Evolutionary conservation across 2,329 filamentous ascomycete genomes (phyloP), one percentile per base, ranked within the genome.

Genomic region (Fusarium sp.): DNA sequence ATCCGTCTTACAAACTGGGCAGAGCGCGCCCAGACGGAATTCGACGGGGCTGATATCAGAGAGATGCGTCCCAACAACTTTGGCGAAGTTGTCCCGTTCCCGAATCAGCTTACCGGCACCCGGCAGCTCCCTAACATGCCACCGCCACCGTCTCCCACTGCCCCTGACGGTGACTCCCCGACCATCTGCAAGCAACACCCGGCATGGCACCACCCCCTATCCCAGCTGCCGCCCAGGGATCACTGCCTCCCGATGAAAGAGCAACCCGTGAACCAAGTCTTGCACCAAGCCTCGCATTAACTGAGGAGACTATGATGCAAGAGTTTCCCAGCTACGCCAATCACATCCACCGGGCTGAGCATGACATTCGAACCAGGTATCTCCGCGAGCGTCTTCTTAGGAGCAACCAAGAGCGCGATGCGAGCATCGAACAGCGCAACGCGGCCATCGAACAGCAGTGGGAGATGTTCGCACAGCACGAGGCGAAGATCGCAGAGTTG

Each of bases 191-290:
- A 37, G 5, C 5, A n/a, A 6, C 34, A n/a, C 34, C 18, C 34
- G 10, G 0, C 0, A n/a, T 37, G 6, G 10, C 18, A 37, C 6
- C 18, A n/a, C 18, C 34, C 3, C 1, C 18, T n/a, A 0, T 37
- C 2, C 18, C 34, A 1, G 12, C 0, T 37, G 1, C 34, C 18
- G 18, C 10, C 18, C 34, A 12, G 18, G 0, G 0, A 11, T 37
- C 4, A 12, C 6, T 0, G 2, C 10, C 10, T 12, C 0, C 0
- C 10, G 18, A 1, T 12, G 10, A 18, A 37, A n/a, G 6, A 0
- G 5, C 10, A 37, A n/a, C 3, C 34, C 6, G 10, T 37, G 10
- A n/a, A 37, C 18, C 34, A 37, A 37, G 18, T 10, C 18, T 11
- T 10, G 16, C 1, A 37, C 3, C 34, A 37, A 37, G 34, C 6